Percentiles rank a stretch among this genome's conserved stretches.
phyloP scores from a whole-genome alignment of 2,329 filamentous ascomycete genomes.

The Aspergillus caelatus region DNA sequence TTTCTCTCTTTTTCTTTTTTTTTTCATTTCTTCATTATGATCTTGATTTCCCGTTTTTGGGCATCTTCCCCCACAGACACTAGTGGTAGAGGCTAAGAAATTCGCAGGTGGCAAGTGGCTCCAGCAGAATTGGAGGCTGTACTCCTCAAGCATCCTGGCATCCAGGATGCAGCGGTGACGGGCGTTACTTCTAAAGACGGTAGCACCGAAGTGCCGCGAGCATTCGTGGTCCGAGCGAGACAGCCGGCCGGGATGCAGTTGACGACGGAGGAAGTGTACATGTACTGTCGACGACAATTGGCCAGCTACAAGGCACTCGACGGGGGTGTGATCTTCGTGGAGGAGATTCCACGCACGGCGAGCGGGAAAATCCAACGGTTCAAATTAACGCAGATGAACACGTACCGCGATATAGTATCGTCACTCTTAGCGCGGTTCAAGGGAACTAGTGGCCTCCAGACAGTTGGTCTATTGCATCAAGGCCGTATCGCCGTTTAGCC shows the following conservation, averaged over 20 bases:
- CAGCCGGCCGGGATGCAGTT: constrained; percentile 26
- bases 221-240: constrained; percentile 48
- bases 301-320: constrained; percentile 54
- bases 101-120: constrained; percentile 49
- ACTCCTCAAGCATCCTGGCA: constrained; percentile 47
- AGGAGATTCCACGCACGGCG: constrained; percentile 52
- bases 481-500: constrained; percentile 25
- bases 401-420: constrained; percentile 40
- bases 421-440: constrained; percentile 32
- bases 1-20: not conserved
- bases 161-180: constrained; percentile 51
- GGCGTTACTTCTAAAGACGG: constrained; percentile 43
- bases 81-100: constrained; percentile 2
- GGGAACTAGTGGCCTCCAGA: constrained; percentile 23
- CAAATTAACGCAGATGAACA: constrained; percentile 43
- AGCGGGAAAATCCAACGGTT: constrained; percentile 55
- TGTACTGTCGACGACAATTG: constrained; percentile 43
- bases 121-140: constrained; percentile 53
- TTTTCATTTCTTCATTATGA: not conserved
- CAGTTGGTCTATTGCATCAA: constrained; percentile 26
- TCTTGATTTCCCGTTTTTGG: constrained; percentile 4
- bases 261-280: constrained; percentile 47
- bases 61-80: not conserved
- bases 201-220: constrained; percentile 45
- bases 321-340: constrained; percentile 52